Conservation (phyloP, 2,329 filamentous ascomycete genomes). For the Gliomastix tumulicola region DNA sequence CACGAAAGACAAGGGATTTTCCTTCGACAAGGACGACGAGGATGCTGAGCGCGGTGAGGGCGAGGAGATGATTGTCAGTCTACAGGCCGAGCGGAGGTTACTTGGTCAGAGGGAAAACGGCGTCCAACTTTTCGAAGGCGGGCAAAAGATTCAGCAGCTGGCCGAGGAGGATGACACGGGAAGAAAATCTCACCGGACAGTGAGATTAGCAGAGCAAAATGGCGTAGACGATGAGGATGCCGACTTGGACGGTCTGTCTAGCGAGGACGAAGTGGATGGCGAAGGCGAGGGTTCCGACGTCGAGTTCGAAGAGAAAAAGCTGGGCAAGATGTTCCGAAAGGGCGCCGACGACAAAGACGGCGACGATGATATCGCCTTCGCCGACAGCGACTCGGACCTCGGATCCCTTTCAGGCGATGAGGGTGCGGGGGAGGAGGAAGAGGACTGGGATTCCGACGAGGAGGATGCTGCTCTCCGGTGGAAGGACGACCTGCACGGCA, state of each 20-base stretch:
- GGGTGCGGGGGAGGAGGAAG: conserved; percentile 34
- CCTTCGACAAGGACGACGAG: conserved; percentile 62
- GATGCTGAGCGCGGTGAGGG: conserved; percentile 79
- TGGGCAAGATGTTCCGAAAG: conserved; percentile 55
- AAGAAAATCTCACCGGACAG: conserved; percentile 50
- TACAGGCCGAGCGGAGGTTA: conserved; percentile 76
- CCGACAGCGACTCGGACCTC: conserved; percentile 93
- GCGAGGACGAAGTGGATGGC: conserved; percentile 41
- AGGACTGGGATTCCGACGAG: conserved; percentile 47
- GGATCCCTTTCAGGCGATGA: conserved; percentile 69
- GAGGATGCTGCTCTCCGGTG: conserved; percentile 71
- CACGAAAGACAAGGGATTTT: conserved; percentile 63
- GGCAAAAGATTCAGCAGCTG: conserved; percentile 57
- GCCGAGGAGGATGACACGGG: conserved; percentile 49
- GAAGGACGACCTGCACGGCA: conserved; percentile 81
- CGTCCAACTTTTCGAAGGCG: conserved; percentile 78
- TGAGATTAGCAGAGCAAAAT: conserved; percentile 53
- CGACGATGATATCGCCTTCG: conserved; percentile 72
- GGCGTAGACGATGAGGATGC: conserved; percentile 51
- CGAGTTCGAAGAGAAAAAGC: conserved; percentile 51
- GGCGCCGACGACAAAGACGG: conserved; percentile 38
- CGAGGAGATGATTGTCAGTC: conserved; percentile 85
- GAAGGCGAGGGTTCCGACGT: conserved; percentile 46
- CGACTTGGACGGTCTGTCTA: conserved; percentile 41
- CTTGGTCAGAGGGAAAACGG: conserved; percentile 78